Conservation (phyloP, 2,329 filamentous ascomycete species). For the Diaporthe ilicicola region DNA sequence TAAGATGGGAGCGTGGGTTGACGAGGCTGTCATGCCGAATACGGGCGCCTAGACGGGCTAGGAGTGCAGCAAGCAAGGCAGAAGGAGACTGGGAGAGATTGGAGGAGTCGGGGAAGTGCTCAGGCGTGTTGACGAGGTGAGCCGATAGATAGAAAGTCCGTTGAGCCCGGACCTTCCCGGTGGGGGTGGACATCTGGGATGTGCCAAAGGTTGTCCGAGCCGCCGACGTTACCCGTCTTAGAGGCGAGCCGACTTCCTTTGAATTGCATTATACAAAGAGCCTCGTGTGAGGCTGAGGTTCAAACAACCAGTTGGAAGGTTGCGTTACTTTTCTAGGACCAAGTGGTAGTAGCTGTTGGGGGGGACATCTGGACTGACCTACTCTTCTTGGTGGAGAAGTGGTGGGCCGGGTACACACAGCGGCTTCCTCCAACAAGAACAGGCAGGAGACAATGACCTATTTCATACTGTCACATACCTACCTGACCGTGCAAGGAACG, state of each 20-base stretch:
- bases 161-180: conserved; percentile 17
- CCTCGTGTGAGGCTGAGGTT: neutral
- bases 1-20: conserved; percentile 49
- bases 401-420: no score
- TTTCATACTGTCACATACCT: no score
- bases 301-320: neutral
- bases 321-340: neutral
- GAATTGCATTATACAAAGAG: neutral
- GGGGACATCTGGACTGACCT: no score
- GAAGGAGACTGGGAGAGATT: neutral
- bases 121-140: neutral
- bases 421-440: no score
- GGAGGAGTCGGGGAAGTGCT: neutral
- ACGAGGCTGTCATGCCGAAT: conserved; percentile 4
- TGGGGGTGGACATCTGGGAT: conserved; percentile 16
- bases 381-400: no score
- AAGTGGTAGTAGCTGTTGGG: no score
- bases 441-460: no score
- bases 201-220: no score
- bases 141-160: neutral
- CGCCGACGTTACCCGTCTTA: conserved; percentile 21
- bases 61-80: no score
- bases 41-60: no score
- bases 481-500: no score
- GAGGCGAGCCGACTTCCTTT: neutral